phyloP scores from a whole-genome alignment of 2,329 filamentous ascomycete species.

The Paradendryphiella salina region DNA sequence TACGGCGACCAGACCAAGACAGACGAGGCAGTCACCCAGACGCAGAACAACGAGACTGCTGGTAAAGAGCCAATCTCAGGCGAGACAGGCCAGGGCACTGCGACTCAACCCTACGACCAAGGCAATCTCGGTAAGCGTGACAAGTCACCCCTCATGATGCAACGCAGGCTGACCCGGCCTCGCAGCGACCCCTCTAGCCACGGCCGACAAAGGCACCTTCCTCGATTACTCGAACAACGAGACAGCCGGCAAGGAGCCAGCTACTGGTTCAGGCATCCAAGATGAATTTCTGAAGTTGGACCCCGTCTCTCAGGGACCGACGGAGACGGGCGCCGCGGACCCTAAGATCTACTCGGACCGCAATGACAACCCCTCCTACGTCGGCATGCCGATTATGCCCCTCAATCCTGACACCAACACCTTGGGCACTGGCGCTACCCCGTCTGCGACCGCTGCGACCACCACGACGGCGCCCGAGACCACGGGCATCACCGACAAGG shows the following conservation, averaged over 20 bases:
- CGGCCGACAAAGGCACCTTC: constrained; percentile 12
- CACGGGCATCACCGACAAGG: constrained; percentile 36
- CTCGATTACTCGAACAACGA: constrained; percentile 35
- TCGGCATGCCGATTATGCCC: constrained; percentile 22
- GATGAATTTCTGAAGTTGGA: constrained; percentile 24
- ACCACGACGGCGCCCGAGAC: constrained; percentile 32
- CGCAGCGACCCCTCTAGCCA: constrained; percentile 22
- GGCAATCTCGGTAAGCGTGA: constrained; percentile 64
- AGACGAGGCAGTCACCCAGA: constrained; percentile 13
- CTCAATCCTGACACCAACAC: constrained; percentile 27
- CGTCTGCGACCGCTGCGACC: constrained; percentile 34
- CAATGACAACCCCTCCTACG: constrained; percentile 19
- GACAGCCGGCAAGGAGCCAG: constrained; percentile 59
- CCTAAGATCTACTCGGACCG: constrained; percentile 21
- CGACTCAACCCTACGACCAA: constrained; percentile 74
- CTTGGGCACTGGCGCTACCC: constrained; percentile 22
- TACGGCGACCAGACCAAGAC: constrained; percentile 40
- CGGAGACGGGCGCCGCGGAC: constrained; percentile 5
- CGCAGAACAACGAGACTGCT: constrained; percentile 44
- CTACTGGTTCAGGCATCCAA: constrained; percentile 1
- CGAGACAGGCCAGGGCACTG: constrained; percentile 65
- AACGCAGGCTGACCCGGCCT: constrained; percentile 9
- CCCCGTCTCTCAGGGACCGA: constrained; percentile 13
- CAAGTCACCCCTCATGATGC: neutral
- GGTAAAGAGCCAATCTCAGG: constrained; percentile 73